These are phyloP conservation scores for Naganishia onofrii DNA, from an alignment of 768 basidiomycete genomes.

Conservation along the genomic window DNA sequence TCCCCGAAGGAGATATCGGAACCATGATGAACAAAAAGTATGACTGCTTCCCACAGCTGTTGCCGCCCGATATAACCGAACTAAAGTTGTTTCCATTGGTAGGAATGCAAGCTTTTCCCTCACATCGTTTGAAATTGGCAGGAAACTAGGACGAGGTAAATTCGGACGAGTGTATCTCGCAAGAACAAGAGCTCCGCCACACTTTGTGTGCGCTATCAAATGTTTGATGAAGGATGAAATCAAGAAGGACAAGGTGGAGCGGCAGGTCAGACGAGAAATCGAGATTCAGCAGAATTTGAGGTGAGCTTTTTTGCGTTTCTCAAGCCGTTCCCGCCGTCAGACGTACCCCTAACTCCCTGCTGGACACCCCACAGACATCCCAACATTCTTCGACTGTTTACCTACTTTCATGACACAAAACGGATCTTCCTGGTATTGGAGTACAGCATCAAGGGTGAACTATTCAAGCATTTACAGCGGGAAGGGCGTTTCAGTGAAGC, in stretches of 20 bases:
- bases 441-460: constrained; percentile 92
- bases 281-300: constrained; percentile 62
- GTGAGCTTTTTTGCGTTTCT: too few relatives aligned
- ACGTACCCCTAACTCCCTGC: too few relatives aligned
- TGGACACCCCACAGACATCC: constrained; percentile 68
- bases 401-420: constrained; percentile 97
- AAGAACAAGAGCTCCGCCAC: constrained; percentile 78
- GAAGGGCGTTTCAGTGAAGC: constrained; percentile 82
- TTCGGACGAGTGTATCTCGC: constrained; percentile 99
- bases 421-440: constrained; percentile 98
- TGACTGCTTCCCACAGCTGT: not conserved
- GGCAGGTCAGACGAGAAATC: constrained; percentile 94
- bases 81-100: not conserved
- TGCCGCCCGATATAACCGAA: not conserved
- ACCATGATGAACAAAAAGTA: constrained; percentile 36
- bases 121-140: constrained; percentile 81
- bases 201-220: constrained; percentile 94
- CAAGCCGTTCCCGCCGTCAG: too few relatives aligned
- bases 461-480: constrained; percentile 92
- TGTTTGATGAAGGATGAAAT: constrained; percentile 96
- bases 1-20: constrained; percentile 37
- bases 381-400: constrained; percentile 87
- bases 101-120: constrained; percentile 26
- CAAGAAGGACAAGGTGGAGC: constrained; percentile 84
- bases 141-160: constrained; percentile 97